Conservation (phyloP, 768 basidiomycete genomes). For the Rhodosporidiobolus sp. region DNA sequence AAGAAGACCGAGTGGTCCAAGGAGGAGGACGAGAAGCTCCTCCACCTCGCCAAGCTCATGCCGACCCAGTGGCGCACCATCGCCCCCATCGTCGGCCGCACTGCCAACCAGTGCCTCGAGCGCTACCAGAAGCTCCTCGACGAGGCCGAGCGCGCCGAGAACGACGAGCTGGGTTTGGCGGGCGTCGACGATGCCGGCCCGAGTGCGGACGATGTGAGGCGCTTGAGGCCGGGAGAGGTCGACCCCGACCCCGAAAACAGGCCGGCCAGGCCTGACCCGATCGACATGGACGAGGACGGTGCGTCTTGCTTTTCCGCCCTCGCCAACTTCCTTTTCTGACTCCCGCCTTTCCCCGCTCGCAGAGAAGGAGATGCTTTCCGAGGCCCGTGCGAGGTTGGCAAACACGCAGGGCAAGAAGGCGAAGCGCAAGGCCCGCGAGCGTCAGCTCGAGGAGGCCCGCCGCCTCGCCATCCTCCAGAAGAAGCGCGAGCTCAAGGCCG, state of each 20-base stretch:
- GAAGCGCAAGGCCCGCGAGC: slow-evolving; percentile 95
- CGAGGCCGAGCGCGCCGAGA: slow-evolving; percentile 94
- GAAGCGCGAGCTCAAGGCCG: slow-evolving; percentile 94
- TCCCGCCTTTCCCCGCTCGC: slow-evolving; percentile 1
- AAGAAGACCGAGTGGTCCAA: slow-evolving; percentile 99
- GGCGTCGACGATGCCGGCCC: slow-evolving; percentile 79
- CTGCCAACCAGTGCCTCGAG: slow-evolving; percentile 95
- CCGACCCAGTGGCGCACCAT: slow-evolving; percentile 99
- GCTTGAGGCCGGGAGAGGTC: slow-evolving; percentile 89
- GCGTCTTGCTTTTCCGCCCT: slow-evolving; percentile 41
- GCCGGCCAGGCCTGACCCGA: slow-evolving; percentile 95
- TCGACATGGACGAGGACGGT: slow-evolving; percentile 99
- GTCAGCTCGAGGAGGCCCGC: slow-evolving; percentile 92
- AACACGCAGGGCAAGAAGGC: slow-evolving; percentile 99
- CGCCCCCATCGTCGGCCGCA: slow-evolving; percentile 95
- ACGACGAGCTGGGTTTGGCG: slow-evolving; percentile 84
- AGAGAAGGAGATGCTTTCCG: slow-evolving; percentile 99
- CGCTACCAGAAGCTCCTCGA: slow-evolving; percentile 96
- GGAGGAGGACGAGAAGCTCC: slow-evolving; percentile 96
- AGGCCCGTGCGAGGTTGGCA: slow-evolving; percentile 93
- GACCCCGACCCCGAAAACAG: slow-evolving; percentile 99
- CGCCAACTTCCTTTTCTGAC: not conserved
- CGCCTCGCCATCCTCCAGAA: slow-evolving; percentile 93
- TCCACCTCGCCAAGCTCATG: slow-evolving; percentile 97
- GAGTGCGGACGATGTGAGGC: slow-evolving; percentile 85